Conservation (phyloP, 2,329 filamentous ascomycete species). For the Trichophyton schoenleinii region DNA sequence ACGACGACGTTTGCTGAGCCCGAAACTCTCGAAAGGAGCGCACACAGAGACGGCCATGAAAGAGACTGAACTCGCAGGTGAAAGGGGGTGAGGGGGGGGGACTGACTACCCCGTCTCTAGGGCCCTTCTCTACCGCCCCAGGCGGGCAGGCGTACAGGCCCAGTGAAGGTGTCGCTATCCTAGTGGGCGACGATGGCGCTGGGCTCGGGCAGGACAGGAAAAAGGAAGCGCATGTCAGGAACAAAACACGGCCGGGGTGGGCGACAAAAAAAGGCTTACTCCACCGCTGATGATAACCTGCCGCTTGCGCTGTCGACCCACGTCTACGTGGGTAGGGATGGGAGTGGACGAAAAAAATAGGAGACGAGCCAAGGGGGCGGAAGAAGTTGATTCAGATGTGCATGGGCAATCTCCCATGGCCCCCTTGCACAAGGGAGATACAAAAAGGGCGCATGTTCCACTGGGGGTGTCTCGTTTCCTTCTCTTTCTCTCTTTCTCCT, state of each 20-base stretch:
- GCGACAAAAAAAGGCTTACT: not conserved
- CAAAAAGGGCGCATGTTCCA: constrained; percentile 12
- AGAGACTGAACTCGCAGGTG: no score
- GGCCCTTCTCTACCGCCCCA: no score
- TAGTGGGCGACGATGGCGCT: not conserved
- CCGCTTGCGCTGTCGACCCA: not conserved
- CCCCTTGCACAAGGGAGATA: constrained; percentile 7
- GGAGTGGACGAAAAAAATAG: not conserved
- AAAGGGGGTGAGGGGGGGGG: no score
- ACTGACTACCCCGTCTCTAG: no score
- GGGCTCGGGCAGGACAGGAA: not conserved
- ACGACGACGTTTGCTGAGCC: no score
- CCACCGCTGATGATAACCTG: not conserved
- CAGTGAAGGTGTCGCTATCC: not conserved
- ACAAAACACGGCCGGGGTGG: not conserved
- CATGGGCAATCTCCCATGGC: constrained; percentile 13
- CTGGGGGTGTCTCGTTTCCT: constrained; percentile 11
- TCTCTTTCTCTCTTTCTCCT: constrained; percentile 16
- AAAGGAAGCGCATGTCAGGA: not conserved
- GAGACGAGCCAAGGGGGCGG: not conserved
- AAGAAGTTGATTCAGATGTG: not conserved
- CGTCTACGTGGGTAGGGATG: not conserved
- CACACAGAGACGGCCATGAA: no score
- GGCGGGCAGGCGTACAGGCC: no score
- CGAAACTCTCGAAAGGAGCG: no score